A percentile compares a stretch with the other conserved stretches of the same genome.
These are phyloP conservation scores for Diplodia corticola DNA, from an alignment of 2,329 filamentous ascomycete genomes.

Conservation along the genomic window DNA sequence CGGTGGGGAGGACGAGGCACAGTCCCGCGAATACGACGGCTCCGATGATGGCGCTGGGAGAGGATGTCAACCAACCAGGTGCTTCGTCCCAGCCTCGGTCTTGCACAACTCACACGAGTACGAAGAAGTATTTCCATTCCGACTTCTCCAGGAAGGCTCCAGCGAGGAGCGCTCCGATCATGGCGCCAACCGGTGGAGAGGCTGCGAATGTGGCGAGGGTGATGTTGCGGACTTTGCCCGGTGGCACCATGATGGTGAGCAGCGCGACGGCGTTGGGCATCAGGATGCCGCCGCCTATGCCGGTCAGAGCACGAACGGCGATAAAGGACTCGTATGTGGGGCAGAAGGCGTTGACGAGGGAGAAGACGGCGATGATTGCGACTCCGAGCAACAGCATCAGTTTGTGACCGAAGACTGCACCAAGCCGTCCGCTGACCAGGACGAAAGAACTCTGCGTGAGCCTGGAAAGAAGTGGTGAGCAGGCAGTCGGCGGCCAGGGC, in stretches of 20 bases:
- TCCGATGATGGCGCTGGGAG: background rate
- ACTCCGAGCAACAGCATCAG: slow-evolving; percentile 56
- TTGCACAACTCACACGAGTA: background rate
- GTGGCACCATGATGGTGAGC: slow-evolving; percentile 50
- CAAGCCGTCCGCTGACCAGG: slow-evolving; percentile 57
- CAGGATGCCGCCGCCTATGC: slow-evolving; percentile 54
- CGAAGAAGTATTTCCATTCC: background rate
- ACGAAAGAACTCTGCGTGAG: slow-evolving; percentile 60
- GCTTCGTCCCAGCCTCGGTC: slow-evolving; percentile 26
- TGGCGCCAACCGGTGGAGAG: slow-evolving; percentile 49
- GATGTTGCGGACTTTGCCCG: slow-evolving; percentile 49
- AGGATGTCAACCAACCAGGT: background rate
- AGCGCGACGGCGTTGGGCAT: slow-evolving; percentile 56
- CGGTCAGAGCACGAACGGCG: slow-evolving; percentile 48
- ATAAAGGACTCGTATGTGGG: slow-evolving; percentile 46
- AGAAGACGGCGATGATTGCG: slow-evolving; percentile 50
- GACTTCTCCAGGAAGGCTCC: slow-evolving; percentile 36
- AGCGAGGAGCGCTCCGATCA: slow-evolving; percentile 45
- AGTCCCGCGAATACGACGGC: background rate
- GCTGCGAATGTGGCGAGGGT: slow-evolving; percentile 51
- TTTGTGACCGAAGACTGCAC: slow-evolving; percentile 60
- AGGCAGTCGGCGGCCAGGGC: no score
- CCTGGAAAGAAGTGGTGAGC: background rate
- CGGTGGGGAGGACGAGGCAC: slow-evolving; percentile 17
- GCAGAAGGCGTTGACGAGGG: slow-evolving; percentile 56